Conservation (phyloP, 768 basidiomycete species). For the Phaffia australis region DNA sequence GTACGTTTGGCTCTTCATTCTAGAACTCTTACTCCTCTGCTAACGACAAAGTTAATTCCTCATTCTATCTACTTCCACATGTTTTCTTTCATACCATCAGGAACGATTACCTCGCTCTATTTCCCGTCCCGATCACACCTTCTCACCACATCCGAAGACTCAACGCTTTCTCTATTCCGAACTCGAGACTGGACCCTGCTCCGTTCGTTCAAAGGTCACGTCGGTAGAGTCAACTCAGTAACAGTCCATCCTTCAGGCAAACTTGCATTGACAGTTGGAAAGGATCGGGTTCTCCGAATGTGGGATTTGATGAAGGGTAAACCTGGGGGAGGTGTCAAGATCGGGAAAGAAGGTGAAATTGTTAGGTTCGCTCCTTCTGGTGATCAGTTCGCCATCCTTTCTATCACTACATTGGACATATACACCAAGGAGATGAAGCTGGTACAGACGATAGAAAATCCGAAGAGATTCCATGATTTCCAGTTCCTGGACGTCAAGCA, state of each 20-base stretch:
- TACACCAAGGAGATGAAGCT: slow-evolving; percentile 73
- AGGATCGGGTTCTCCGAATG: slow-evolving; percentile 81
- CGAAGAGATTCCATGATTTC: slow-evolving; percentile 74
- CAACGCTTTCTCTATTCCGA: slow-evolving; percentile 76
- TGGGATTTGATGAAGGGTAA: slow-evolving; percentile 98
- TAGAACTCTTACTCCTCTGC: background rate
- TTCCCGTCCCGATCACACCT: slow-evolving; percentile 86
- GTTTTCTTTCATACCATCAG: slow-evolving; percentile 42
- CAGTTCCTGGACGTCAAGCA: slow-evolving; percentile 56
- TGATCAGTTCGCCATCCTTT: slow-evolving; percentile 66
- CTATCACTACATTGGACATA: slow-evolving; percentile 62
- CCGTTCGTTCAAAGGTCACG: slow-evolving; percentile 80
- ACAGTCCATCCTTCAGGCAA: slow-evolving; percentile 90
- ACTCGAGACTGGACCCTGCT: slow-evolving; percentile 90
- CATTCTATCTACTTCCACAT: background rate
- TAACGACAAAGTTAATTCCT: background rate
- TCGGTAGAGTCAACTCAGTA: slow-evolving; percentile 77
- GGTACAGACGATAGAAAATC: slow-evolving; percentile 60
- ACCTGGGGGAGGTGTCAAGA: slow-evolving; percentile 73
- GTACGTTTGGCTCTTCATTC: slow-evolving; percentile 40
- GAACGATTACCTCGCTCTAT: slow-evolving; percentile 75
- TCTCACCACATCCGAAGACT: slow-evolving; percentile 84
- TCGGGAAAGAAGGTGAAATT: slow-evolving; percentile 88
- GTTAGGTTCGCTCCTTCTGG: slow-evolving; percentile 78
- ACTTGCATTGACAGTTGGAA: slow-evolving; percentile 79